Evolutionary conservation across 208 protist species (phyloP).

Genomic region (Acanthamoeba triangularis): DNA sequence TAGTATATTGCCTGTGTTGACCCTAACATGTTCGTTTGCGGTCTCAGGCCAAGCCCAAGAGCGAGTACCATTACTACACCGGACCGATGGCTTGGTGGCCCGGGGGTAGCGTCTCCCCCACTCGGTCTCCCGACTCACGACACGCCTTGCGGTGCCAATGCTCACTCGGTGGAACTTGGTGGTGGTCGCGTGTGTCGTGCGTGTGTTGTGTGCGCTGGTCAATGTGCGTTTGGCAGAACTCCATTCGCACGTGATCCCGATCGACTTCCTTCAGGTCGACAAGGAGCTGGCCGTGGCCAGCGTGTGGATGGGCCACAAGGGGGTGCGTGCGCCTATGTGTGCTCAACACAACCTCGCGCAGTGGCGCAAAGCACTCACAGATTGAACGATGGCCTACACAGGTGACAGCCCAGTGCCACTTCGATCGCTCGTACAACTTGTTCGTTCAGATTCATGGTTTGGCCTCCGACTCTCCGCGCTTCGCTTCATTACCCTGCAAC

Average conservation of each 20-base stretch:
- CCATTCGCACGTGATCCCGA: not conserved
- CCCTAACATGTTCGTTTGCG: no score
- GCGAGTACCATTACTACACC: conserved; percentile 34
- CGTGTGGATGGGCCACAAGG: conserved; percentile 57
- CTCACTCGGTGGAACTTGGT: not conserved
- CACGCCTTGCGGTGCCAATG: not conserved
- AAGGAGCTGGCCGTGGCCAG: conserved; percentile 11
- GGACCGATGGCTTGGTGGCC: conserved; percentile 33
- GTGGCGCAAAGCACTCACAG: not conserved
- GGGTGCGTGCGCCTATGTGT: not conserved
- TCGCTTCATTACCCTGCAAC: not conserved
- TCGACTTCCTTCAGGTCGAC: conserved; percentile 13
- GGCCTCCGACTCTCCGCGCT: not conserved
- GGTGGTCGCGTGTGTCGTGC: not conserved
- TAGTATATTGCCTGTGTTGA: not conserved
- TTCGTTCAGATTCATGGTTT: not conserved
- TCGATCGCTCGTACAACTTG: conserved; percentile 38
- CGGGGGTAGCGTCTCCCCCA: not conserved
- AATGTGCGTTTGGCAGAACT: not conserved
- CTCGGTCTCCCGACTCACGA: not conserved
- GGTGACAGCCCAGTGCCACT: conserved; percentile 46
- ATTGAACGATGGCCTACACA: not conserved
- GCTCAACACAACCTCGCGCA: not conserved
- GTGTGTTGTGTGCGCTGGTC: no score
- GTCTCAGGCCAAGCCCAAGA: not conserved